Evolutionary conservation across 441 rosid genomes (phyloP).

Genomic region (Eruca vesicaria): DNA sequence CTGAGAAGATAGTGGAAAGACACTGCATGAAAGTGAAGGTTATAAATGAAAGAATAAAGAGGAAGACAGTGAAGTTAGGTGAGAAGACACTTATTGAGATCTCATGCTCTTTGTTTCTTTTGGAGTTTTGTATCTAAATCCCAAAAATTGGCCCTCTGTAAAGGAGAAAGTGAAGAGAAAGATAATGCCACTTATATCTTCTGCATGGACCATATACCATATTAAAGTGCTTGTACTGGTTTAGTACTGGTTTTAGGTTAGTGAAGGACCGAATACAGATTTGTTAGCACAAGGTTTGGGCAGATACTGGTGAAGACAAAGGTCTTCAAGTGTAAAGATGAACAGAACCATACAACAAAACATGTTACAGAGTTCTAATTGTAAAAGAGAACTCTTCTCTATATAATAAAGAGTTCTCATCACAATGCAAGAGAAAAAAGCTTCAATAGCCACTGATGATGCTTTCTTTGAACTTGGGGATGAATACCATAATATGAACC

Average conservation of each 20-base stretch:
- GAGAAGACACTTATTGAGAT: slow-evolving; percentile 27
- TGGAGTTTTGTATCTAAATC: slow-evolving; percentile 8
- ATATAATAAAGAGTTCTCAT: slow-evolving; percentile 4
- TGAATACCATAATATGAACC: background rate
- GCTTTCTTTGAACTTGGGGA: background rate
- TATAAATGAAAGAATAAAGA: slow-evolving; percentile 15
- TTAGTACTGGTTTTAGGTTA: background rate
- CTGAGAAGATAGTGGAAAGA: slow-evolving; percentile 29
- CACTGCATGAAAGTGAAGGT: slow-evolving; percentile 21
- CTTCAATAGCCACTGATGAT: slow-evolving; percentile 12
- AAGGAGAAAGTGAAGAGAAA: slow-evolving; percentile 13
- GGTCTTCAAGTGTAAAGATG: background rate
- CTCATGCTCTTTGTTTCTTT: slow-evolving; percentile 26
- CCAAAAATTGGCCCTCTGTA: background rate
- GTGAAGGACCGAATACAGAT: background rate
- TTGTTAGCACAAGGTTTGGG: too few relatives aligned
- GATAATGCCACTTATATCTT: slow-evolving; percentile 9
- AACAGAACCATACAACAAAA: background rate
- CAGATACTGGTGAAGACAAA: background rate
- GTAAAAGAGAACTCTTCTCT: background rate
- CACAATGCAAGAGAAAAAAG: slow-evolving; percentile 7
- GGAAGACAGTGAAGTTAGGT: slow-evolving; percentile 25
- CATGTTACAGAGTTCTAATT: background rate
- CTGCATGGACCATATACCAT: slow-evolving; percentile 19
- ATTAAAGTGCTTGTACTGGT: background rate